phyloP scores from a whole-genome alignment of 352 stramenopile genomes.

The Phytopythium delawarense region DNA sequence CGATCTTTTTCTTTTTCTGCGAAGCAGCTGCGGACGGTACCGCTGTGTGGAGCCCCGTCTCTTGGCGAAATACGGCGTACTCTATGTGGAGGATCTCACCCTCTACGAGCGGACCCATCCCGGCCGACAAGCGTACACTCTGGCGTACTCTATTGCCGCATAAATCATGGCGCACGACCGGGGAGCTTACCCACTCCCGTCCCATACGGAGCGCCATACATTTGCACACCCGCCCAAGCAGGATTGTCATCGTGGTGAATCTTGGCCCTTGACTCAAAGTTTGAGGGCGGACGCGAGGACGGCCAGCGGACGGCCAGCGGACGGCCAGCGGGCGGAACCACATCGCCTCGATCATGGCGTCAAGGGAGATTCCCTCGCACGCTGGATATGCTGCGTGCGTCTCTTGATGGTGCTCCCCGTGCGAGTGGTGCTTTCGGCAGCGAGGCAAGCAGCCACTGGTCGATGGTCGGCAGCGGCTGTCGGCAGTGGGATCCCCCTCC shows the following conservation, averaged over 20 bases:
- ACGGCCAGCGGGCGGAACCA: background rate
- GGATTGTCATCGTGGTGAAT: background rate
- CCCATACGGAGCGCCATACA: background rate
- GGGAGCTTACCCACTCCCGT: background rate
- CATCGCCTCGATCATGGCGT: background rate
- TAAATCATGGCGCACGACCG: conserved; percentile 4
- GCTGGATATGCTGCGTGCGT: too few species aligned
- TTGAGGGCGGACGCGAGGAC: background rate
- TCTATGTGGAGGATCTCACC: background rate
- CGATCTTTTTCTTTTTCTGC: conserved; percentile 1
- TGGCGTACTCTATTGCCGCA: conserved; percentile 6
- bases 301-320: too few species aligned
- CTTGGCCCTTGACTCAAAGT: background rate
- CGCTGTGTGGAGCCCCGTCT: background rate
- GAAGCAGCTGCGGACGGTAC: background rate
- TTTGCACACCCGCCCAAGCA: background rate
- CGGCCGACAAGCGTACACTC: background rate
- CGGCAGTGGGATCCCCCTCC: background rate
- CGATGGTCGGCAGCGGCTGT: background rate
- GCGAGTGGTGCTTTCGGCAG: too few species aligned
- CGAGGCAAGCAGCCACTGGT: too few species aligned
- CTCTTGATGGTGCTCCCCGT: too few species aligned
- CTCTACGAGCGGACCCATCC: background rate
- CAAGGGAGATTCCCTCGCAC: too few species aligned
- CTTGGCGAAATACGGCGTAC: background rate